Conservation (phyloP, 805 yeast species). For the Candida mattraensis region DNA sequence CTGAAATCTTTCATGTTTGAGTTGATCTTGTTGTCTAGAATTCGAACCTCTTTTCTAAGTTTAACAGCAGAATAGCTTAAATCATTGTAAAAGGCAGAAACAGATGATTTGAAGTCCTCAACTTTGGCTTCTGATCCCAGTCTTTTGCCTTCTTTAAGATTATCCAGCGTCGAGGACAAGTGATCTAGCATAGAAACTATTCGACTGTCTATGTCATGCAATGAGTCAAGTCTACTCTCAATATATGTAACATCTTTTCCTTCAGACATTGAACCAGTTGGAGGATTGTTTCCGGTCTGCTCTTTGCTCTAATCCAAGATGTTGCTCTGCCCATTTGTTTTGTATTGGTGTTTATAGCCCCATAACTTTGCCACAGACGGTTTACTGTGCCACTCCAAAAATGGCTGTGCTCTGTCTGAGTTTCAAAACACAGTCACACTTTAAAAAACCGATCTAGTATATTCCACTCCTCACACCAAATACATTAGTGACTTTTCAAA, state of each 20-base stretch:
- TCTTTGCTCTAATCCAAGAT: no score
- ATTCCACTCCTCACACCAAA: no score
- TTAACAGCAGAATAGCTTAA: conserved; percentile 59
- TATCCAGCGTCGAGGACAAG: conserved; percentile 47
- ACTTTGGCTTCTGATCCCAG: conserved; percentile 26
- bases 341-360: no score
- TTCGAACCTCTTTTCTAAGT: conserved; percentile 64
- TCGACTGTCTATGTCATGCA: conserved; percentile 50
- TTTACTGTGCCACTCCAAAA: no score
- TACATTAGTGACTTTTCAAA: no score
- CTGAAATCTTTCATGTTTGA: conserved; percentile 31
- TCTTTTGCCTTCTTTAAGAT: conserved; percentile 36
- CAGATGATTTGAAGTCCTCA: conserved; percentile 42
- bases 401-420: no score
- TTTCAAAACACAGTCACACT: no score
- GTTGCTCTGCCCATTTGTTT: no score
- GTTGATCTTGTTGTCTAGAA: conserved; percentile 60
- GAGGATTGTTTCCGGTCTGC: no score
- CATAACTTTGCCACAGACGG: no score
- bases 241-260: conserved; percentile 34
- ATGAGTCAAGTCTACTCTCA: conserved; percentile 50
- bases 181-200: conserved; percentile 52
- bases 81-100: conserved; percentile 49
- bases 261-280: conserved; percentile 4
- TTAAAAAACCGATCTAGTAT: no score